A percentile compares a stretch with the other conserved stretches of the same genome.
Evolutionary conservation across 257 asterid species (phyloP).

Genomic region (Solanum paucissectum): DNA sequence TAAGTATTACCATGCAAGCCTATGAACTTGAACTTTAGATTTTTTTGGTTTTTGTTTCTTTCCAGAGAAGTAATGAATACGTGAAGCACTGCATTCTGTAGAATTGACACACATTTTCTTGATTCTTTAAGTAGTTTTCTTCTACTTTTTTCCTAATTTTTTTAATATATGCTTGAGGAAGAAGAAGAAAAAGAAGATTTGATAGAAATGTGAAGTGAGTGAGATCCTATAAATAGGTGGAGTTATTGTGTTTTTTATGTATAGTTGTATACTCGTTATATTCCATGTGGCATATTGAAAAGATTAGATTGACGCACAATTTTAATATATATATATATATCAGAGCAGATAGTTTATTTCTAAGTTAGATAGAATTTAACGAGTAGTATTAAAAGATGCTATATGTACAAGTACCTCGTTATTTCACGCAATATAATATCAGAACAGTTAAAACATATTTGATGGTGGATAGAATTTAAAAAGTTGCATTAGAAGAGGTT

Average conservation of each 20-base stretch:
- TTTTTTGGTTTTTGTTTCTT: constrained; percentile 13
- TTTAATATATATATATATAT: neutral
- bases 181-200: neutral
- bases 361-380: no score
- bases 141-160: neutral
- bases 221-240: constrained; percentile 5
- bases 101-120: constrained; percentile 23
- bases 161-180: neutral
- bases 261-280: neutral
- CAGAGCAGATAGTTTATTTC: neutral
- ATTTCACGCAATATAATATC: neutral
- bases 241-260: neutral
- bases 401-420: fast-evolving
- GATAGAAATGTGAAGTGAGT: neutral
- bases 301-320: neutral
- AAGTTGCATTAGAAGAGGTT: neutral
- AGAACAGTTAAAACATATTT: neutral
- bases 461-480: neutral
- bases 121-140: neutral
- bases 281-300: neutral
- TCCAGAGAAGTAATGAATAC: neutral
- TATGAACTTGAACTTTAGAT: constrained; percentile 19
- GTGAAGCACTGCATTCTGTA: neutral
- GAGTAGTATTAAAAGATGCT: neutral
- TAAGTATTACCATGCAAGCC: constrained; percentile 22